Base-by-base conservation (phyloP, 2,329 filamentous ascomycete genomes). In the Cordyceps farinosa region DNA sequence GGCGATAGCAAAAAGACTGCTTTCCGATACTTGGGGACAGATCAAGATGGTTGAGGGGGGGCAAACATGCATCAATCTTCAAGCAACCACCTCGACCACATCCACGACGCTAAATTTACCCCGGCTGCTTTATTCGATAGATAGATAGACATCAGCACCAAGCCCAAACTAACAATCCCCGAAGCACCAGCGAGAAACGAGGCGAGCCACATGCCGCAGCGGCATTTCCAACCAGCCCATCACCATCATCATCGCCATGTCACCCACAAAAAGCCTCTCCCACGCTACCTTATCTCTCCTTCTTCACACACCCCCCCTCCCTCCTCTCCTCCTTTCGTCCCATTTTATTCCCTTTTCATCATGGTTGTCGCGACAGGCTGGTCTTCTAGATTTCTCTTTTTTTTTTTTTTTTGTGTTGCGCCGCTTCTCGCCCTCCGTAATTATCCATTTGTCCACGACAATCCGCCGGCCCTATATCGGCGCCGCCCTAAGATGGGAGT, bases 401-500 rank as follows among this genome's bases (percentile, higher is more conserved):
- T 4, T 15, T 7, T n/a, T 22, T 22, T 22, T 22, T 55, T 32
- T 42, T 17, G 10, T 51, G 45, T 52, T 52, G 52, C 57, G 47
- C 57, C 27, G 22, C 22, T 22, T 22, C 22, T 22, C 22, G 22
- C 27, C 29, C 38, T 61, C 58, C 58, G 59, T 61, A 61, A 61
- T 54, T 36, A 32, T 61, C 59, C 50, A 61, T 61, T 61, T 61
- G 59, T 17, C 15, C 59, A 63, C 61, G 61, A 63, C 54, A 63
- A 63, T 63, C 52, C 61, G 30, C 61, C 61, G 61, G 61, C 53
- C 61, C 61, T 63, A 63, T 58, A 63, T 63, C 61, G 61, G 38
- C 22, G 60, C 51, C 32, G 9, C 7, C 36, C 36, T 22, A 22
- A 22, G 22, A 22, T 22, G 22, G 22, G 22, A 22, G 22, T 22